Base-by-base conservation (phyloP, 2,329 filamentous ascomycete genomes). In the Exutisphaerella laricina region DNA sequence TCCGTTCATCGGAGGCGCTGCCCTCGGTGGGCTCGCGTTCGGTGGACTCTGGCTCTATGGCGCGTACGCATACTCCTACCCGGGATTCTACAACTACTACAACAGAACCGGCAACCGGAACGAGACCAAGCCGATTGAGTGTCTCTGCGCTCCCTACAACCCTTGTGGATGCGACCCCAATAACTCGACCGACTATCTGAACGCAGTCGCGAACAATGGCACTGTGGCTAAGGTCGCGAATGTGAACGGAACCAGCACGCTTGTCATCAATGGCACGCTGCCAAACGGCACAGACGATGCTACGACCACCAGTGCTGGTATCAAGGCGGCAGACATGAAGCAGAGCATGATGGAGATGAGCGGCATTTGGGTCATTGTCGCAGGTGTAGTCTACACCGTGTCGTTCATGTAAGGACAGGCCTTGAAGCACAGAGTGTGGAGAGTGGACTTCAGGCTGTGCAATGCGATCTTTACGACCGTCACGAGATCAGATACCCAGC, bases 201-300 rank as follows among this genome's bases (percentile, higher is more conserved):
- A 89, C 31, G 63, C 64, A 4, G 70, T 73, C 23, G 71, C 70
- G 25, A 79, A 72, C 49, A 82, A 88, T 66, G 72, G 78, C 55
- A 72, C 70, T 0, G 53, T 87, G 2, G 73, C 86, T 43, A 74
- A 70, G 9, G 74, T 89, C 1, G 77, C 74, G 2, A 66, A 72
- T 40, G 73, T 83, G 48, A 81, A 85, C 43, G 79, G 79, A 3
- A 82, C 77, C 1, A 37, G 39, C 2, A 60, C 57, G 3, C 74
- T 92, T 26, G 69, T 85, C 21, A 67, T 90, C 60, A 88, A 88
- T 60, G 86, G 86, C n/a, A 85, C 82, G 0, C 67, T 90, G 3
- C 77, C 80, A 5, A 60, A 64, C 30, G 70, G 64, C 2, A 72
- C 70, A 0, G n/a, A n/a, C n/a, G 69, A 66, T 2, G 64, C 68